These are phyloP conservation scores for Cymbopogon flexuosus DNA, from an alignment of 202 grass and related monocot species.

Conservation along the genomic window DNA sequence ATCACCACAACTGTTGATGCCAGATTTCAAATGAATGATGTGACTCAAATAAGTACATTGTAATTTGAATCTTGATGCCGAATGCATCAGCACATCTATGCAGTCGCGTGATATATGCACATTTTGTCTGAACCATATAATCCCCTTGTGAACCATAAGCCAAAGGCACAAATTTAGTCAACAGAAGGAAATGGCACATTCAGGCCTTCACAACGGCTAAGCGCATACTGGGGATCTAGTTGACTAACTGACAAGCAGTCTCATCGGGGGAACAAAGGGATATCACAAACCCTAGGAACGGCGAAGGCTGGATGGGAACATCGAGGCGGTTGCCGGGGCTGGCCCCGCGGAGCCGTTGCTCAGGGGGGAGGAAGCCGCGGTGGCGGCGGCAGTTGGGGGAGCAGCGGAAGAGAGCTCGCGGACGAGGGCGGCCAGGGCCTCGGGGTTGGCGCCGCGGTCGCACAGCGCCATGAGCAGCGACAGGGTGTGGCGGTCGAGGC, in stretches of 20 bases:
- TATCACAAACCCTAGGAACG: constrained; percentile 45
- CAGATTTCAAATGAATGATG: neutral
- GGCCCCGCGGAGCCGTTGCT: neutral
- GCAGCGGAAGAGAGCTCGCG: constrained; percentile 61
- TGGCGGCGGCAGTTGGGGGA: neutral
- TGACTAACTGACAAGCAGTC: neutral
- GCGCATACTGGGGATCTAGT: neutral
- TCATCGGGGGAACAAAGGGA: neutral
- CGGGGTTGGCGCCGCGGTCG: constrained; percentile 82
- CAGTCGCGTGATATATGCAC: neutral
- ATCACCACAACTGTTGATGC: too few relatives aligned
- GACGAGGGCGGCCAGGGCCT: constrained; percentile 83
- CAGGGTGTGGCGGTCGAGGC: constrained; percentile 85
- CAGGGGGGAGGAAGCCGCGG: neutral
- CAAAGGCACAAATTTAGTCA: constrained; percentile 2
- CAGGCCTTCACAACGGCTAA: neutral
- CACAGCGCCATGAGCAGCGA: constrained; percentile 94
- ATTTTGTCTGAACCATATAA: neutral
- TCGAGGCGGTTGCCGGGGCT: constrained; percentile 6
- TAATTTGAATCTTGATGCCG: neutral
- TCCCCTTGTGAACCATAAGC: neutral
- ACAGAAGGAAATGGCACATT: neutral
- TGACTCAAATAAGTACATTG: neutral
- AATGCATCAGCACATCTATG: neutral
- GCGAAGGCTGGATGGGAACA: constrained; percentile 37